These are phyloP conservation scores for Eucalyptus albens DNA, from an alignment of 345 rosid genomes.

Conservation along the genomic window DNA sequence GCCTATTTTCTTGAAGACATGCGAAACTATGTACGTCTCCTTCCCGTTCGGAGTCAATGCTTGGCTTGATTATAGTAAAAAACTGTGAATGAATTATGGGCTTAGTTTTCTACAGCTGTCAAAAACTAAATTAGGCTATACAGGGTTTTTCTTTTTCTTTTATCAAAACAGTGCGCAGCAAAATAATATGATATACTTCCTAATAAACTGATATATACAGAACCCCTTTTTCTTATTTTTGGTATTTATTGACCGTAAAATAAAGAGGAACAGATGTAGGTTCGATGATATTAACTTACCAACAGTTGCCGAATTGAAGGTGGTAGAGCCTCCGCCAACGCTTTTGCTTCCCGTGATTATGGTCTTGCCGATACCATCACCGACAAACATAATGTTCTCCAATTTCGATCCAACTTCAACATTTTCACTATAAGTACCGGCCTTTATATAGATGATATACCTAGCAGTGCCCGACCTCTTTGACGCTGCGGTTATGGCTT, in stretches of 20 bases:
- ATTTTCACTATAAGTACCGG: conserved; percentile 61
- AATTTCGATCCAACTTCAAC: conserved; percentile 31
- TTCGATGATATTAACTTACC: conserved; percentile 31
- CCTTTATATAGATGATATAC: conserved; percentile 62
- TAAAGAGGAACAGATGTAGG: not conserved
- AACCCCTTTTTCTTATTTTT: not conserved
- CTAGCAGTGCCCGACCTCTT: conserved; percentile 42
- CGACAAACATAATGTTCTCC: conserved; percentile 70
- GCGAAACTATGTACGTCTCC: not conserved
- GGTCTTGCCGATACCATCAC: conserved; percentile 68
- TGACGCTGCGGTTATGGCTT: conserved; percentile 33
- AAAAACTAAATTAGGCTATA: too few species aligned
- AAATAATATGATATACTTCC: not conserved
- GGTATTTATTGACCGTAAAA: not conserved
- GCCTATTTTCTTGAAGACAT: not conserved
- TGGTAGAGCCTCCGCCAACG: not conserved
- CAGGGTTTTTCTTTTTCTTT: not conserved
- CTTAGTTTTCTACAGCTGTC: not conserved
- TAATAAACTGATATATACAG: too few species aligned
- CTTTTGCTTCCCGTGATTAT: conserved; percentile 17
- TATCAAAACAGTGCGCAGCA: not conserved
- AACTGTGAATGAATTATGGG: not conserved
- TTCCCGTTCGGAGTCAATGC: not conserved
- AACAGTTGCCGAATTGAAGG: conserved; percentile 84
- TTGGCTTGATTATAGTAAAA: not conserved